phyloP scores from a whole-genome alignment of 148 eudicot species.

The Camellia granthamiana region DNA sequence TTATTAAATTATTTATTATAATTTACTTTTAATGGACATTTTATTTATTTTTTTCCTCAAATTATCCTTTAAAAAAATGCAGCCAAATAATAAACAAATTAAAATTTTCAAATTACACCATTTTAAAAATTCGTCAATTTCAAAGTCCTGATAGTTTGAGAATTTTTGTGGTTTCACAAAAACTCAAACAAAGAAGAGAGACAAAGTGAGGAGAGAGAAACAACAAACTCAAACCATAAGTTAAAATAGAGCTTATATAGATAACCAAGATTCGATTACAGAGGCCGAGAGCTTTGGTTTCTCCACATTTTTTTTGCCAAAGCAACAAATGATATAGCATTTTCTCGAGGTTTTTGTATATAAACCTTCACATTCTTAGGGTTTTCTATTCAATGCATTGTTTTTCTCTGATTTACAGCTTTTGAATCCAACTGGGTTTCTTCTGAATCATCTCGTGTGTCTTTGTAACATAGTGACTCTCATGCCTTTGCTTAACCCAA shows the following conservation, averaged over 20 bases:
- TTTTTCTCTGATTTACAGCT: slow-evolving; percentile 5
- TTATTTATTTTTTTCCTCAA: no score
- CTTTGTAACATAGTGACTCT: neutral
- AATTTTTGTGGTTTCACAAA: neutral
- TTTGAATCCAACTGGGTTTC: neutral
- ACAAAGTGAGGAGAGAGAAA: neutral
- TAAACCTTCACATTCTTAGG: slow-evolving; percentile 4
- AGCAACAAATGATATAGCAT: neutral
- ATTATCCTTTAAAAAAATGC: no score
- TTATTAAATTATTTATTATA: no score
- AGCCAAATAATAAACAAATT: no score
- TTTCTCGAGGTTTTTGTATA: neutral
- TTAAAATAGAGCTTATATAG: slow-evolving; percentile 19
- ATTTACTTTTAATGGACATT: no score
- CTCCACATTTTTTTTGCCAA: neutral
- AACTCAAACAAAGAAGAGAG: neutral
- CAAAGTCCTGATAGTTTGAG: neutral
- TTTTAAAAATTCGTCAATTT: no score
- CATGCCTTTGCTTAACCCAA: slow-evolving; percentile 27
- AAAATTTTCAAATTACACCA: no score
- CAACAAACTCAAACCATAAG: slow-evolving; percentile 17
- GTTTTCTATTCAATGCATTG: neutral
- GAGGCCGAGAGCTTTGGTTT: slow-evolving; percentile 6
- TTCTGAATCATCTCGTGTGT: neutral
- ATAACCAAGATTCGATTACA: slow-evolving; percentile 5